These are phyloP conservation scores for Magnolia changhungtana DNA, from an alignment of 164 flowering plant genomes.

Conservation along the genomic window DNA sequence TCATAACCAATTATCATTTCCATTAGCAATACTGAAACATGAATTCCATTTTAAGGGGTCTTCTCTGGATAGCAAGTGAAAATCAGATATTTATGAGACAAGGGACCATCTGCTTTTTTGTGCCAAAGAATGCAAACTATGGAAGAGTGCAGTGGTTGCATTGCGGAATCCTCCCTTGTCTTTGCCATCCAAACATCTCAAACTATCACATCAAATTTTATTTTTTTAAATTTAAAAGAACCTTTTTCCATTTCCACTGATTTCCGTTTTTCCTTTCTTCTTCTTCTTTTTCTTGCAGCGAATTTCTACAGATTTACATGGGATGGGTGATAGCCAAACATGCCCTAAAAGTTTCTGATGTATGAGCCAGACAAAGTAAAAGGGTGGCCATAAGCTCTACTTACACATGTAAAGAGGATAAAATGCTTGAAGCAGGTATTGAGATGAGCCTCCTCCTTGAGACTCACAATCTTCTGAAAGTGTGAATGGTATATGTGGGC, in stretches of 20 bases:
- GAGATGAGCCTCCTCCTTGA: slow-evolving; percentile 97
- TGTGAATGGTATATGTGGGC: slow-evolving; percentile 98
- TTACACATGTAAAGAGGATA: slow-evolving; percentile 90
- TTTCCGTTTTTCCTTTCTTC: neutral
- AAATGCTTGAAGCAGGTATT: slow-evolving; percentile 99
- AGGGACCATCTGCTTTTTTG: too few relatives aligned
- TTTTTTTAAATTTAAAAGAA: neutral
- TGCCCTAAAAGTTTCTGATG: neutral
- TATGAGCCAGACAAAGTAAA: neutral
- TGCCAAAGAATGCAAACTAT: too few relatives aligned
- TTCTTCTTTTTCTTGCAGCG: neutral
- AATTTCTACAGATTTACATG: neutral
- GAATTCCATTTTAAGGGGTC: too few relatives aligned
- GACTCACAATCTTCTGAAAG: slow-evolving; percentile 95
- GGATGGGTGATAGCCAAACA: neutral
- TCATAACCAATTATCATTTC: too few relatives aligned
- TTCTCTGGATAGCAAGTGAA: too few relatives aligned
- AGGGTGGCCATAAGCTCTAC: slow-evolving; percentile 16
- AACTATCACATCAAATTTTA: neutral
- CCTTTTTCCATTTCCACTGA: neutral
- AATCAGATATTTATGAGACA: too few relatives aligned
- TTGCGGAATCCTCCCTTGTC: too few relatives aligned
- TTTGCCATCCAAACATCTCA: neutral
- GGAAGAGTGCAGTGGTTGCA: too few relatives aligned
- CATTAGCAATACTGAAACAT: too few relatives aligned